These are phyloP conservation scores for Aspergillus fumigatiaffinis DNA, from an alignment of 2,329 filamentous ascomycete species.

Conservation along the genomic window DNA sequence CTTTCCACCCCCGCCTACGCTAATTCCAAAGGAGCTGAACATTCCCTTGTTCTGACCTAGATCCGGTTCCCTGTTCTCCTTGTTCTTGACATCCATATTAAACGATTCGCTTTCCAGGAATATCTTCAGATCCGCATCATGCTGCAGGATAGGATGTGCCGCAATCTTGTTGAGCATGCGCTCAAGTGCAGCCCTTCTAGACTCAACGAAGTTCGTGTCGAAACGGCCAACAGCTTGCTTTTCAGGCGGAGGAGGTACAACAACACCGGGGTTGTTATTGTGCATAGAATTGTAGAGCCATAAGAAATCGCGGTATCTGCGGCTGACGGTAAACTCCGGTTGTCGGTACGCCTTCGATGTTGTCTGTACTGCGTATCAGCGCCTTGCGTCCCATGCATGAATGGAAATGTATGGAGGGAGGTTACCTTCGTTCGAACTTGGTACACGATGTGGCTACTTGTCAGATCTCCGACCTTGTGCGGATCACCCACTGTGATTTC, in stretches of 20 bases:
- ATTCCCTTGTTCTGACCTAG: constrained; percentile 90
- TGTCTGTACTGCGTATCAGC: constrained; percentile 55
- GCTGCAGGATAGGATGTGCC: constrained; percentile 81
- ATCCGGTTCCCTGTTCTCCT: constrained; percentile 83
- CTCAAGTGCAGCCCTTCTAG: constrained; percentile 82
- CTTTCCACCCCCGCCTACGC: constrained; percentile 71
- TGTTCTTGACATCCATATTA: constrained; percentile 95
- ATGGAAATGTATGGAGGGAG: neutral
- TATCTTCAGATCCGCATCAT: constrained; percentile 89
- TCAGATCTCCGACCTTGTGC: constrained; percentile 95
- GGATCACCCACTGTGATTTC: constrained; percentile 91
- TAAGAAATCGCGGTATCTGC: constrained; percentile 92
- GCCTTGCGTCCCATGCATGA: neutral
- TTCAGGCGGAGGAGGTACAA: constrained; percentile 92
- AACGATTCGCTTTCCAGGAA: constrained; percentile 96
- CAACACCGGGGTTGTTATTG: constrained; percentile 88
- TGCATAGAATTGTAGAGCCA: constrained; percentile 97
- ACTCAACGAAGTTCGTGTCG: constrained; percentile 94
- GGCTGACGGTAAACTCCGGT: constrained; percentile 86
- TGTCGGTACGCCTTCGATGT: constrained; percentile 94
- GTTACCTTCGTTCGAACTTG: constrained; percentile 84
- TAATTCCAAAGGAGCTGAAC: constrained; percentile 78
- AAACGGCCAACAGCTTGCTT: constrained; percentile 97
- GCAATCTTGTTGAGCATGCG: constrained; percentile 98
- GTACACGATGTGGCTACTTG: constrained; percentile 96